phyloP scores from a whole-genome alignment of 1,284 basidiomycete genomes.

The Microbotryum intermedium region DNA sequence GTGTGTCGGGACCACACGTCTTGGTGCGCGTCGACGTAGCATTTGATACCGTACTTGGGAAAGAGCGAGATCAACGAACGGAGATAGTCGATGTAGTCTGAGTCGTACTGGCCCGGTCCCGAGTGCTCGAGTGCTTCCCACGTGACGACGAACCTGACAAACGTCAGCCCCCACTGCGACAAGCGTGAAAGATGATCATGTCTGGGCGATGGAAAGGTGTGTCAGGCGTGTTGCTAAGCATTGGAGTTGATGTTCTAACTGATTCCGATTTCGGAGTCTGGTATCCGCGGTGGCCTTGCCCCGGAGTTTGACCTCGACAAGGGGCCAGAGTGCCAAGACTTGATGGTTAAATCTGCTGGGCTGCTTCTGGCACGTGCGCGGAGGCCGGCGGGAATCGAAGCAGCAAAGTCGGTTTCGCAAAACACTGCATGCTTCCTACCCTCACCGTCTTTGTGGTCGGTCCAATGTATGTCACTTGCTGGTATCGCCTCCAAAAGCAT shows the following conservation, averaged over 20 bases:
- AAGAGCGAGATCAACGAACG: constrained; percentile 63
- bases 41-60: constrained; percentile 66
- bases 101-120: constrained; percentile 78
- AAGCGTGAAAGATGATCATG: constrained; percentile 36
- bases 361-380: constrained; percentile 8
- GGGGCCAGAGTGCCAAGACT: background rate
- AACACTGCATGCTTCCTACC: too few species aligned
- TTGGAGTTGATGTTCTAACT: background rate
- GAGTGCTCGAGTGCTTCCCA: constrained; percentile 95
- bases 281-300: too few species aligned
- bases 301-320: background rate
- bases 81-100: constrained; percentile 74
- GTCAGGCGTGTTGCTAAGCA: background rate
- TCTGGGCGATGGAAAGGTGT: background rate
- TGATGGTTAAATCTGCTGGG: background rate
- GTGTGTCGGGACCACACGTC: constrained; percentile 87
- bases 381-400: background rate
- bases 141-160: constrained; percentile 64
- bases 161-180: constrained; percentile 39
- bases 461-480: too few species aligned
- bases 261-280: too few species aligned
- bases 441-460: too few species aligned
- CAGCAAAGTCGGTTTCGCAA: background rate
- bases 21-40: constrained; percentile 56
- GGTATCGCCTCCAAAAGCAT: too few species aligned